Evolutionary conservation across 192 early-diverging fungal genomes (phyloP), one percentile per base, ranked within the genome.

Genomic region (Thamnidium elegans): DNA sequence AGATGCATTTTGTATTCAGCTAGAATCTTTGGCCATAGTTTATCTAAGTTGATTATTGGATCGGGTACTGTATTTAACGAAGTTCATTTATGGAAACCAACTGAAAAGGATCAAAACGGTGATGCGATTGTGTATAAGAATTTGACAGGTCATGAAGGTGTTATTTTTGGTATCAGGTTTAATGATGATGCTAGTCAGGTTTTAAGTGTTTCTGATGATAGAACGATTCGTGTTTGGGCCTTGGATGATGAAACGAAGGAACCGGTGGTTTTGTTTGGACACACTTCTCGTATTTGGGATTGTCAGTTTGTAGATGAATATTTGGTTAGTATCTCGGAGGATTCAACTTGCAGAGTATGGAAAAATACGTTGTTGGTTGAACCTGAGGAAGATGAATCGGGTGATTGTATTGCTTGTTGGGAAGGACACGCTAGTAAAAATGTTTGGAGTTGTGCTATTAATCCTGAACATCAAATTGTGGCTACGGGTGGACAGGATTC

Each of bases 31-130:
- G 88, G 88, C n/a, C 58, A 67, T 4, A 83, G 78, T 0, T 42
- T 74, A 8, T 76, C 73, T 10, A 69, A 66, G 0, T 50, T 92
- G 5, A 63, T 73, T 13, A 73, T 93, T 9, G 89, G 88, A 0
- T 84, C 85, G 0, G 93, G 93, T 0, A 95, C 93, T 7, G 91
- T 93, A 8, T 94, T 93, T 70, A 92, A 91, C 75, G 80, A 94
- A 47, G 85, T 92, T 0, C 73, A 90, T 58, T 51, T 92, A 4
- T 93, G 92, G 90, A 77, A 84, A 48, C 75, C 84, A 1, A 55
- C 50, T 8, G 63, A 71, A 15, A 55, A 59, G 0, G 71, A 77
- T 19, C 66, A 70, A 15, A 20, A 68, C 34, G 81, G 77, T 5
- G 76, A 75, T 47, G 82, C 79, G 11, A 43, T 70, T 10, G 74